Base-by-base conservation (phyloP, 345 rosid species). In the Orychophragmus violaceus region DNA sequence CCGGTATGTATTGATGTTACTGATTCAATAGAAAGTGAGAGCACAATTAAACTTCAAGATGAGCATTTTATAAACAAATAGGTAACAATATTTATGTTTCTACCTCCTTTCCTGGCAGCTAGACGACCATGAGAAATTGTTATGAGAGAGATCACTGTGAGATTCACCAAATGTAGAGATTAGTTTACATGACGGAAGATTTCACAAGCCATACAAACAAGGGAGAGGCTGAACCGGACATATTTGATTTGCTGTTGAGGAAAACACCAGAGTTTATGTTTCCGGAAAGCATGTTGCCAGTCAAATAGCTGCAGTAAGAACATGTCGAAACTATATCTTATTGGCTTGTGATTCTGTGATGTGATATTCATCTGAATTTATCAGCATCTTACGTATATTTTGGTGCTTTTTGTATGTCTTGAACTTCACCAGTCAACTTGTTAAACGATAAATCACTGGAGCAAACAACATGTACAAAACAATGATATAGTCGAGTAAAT, bases 131-230 rank as follows among this genome's bases (percentile, higher is more conserved):
- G 72, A 18, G 54, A 72, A 72, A 59, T 50, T 72, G 62, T 72
- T 72, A 5, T 59, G 29, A 64, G 76, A 72, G 42, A 72, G 55
- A 32, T 72, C 76, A 59, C 76, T 72, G 61, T n/a, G n/a, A 63
- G 11, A 46, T 29, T 17, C 21, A 23, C 19, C 68, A 52, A 28
- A 25, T n/a, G 2, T 3, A 41, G 24, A 55, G 33, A 55, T 56
- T n/a, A 56, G 30, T 5, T 41, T 8, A 16, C 52, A 57, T 29
- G 44, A 3, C 1, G 10, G 17, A 0, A 16, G 3, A 16, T 7
- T 48, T 25, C 16, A 10, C 60, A 64, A 55, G 27, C 8, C 45
- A 64, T 14, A 23, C 3, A 58, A 37, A 49, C 46, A 16, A 50
- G 53, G 0, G 24, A 58, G 59, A 19, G 19, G 3, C 16, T 39